phyloP scores from a whole-genome alignment of 202 grass and related monocot species.

The Eragrostis tef region DNA sequence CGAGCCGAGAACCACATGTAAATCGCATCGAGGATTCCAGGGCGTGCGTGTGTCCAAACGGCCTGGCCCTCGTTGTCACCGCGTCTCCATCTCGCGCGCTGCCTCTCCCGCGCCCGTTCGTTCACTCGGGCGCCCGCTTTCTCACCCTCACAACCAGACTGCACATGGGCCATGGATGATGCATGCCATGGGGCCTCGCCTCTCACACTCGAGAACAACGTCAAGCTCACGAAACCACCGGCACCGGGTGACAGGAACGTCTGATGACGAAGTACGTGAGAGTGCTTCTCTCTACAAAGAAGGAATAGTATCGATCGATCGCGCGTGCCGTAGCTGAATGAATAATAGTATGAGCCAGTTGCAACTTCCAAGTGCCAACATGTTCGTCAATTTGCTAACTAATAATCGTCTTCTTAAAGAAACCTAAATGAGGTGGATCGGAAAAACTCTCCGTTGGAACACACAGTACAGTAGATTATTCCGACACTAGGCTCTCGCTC shows the following conservation, averaged over 20 bases:
- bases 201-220: background rate
- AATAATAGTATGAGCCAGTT: background rate
- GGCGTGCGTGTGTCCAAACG: background rate
- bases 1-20: too few relatives aligned
- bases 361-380: background rate
- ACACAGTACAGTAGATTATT: too few relatives aligned
- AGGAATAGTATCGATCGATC: background rate
- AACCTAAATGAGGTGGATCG: too few relatives aligned
- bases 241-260: background rate
- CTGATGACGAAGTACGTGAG: background rate
- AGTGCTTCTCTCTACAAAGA: background rate
- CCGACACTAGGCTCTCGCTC: too few relatives aligned
- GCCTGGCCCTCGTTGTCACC: background rate
- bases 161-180: too few relatives aligned
- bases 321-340: background rate
- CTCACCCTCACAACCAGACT: too few relatives aligned
- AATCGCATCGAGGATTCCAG: background rate
- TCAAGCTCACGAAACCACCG: slow-evolving; percentile 19
- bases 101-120: too few relatives aligned
- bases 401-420: too few relatives aligned
- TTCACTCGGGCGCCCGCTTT: too few relatives aligned
- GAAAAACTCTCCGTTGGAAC: too few relatives aligned
- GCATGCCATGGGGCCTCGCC: too few relatives aligned
- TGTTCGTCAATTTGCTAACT: too few relatives aligned
- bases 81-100: background rate